phyloP scores from a whole-genome alignment of 1,139 yeast genomes.

The Blastobotrys elegans region DNA sequence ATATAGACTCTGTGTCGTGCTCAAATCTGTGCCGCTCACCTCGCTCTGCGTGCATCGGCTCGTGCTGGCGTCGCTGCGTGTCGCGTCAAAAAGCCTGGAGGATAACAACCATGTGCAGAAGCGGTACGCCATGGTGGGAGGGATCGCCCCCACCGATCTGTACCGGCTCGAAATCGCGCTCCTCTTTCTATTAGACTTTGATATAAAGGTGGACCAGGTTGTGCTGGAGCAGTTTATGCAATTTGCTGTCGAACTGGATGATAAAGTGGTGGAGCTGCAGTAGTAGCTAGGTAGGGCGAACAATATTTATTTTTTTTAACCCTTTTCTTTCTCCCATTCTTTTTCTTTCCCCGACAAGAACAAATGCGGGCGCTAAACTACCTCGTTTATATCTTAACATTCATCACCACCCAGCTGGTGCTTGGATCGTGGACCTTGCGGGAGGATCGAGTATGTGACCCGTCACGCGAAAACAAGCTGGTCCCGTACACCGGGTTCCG shows the following conservation, averaged over 20 bases:
- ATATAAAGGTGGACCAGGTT: constrained; percentile 32
- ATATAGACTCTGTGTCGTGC: constrained; percentile 33
- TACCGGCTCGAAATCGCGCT: constrained; percentile 46
- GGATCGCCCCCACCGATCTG: constrained; percentile 43
- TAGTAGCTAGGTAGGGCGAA: neutral
- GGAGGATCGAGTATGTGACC: constrained; percentile 40
- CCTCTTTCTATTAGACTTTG: constrained; percentile 38
- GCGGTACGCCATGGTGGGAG: constrained; percentile 50
- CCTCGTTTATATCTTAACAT: too few relatives aligned
- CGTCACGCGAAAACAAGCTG: constrained; percentile 28
- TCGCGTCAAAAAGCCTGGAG: constrained; percentile 49
- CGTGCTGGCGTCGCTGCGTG: constrained; percentile 44
- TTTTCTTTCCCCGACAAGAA: neutral
- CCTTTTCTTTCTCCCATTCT: neutral
- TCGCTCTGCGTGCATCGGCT: constrained; percentile 44
- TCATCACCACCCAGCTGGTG: neutral
- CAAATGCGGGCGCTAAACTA: neutral
- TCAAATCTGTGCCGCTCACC: constrained; percentile 36
- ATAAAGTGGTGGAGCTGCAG: neutral
- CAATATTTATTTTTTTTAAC: neutral
- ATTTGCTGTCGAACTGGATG: constrained; percentile 12
- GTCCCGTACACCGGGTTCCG: constrained; percentile 57
- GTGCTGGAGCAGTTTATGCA: constrained; percentile 27
- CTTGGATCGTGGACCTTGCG: constrained; percentile 19
- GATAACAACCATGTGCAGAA: constrained; percentile 48